phyloP scores from a whole-genome alignment of 345 rosid species.

The Salix arbutifolia region DNA sequence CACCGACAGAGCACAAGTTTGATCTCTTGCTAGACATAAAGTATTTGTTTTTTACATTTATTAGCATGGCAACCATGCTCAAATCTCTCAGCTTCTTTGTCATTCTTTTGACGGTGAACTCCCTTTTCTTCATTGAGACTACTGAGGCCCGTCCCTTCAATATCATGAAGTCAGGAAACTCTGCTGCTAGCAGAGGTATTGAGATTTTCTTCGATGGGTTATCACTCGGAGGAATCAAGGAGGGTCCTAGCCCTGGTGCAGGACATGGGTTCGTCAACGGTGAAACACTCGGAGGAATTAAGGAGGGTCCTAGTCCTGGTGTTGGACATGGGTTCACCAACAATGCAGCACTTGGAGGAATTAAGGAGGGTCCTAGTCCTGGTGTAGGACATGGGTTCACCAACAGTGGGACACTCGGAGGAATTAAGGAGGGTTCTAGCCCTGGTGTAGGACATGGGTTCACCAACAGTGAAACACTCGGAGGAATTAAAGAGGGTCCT shows the following conservation, averaged over 20 bases:
- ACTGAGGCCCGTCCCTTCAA: conserved; percentile 41
- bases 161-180: conserved; percentile 14
- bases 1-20: neutral
- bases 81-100: conserved; percentile 25
- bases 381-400: too few relatives aligned
- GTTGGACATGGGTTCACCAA: neutral
- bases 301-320: neutral
- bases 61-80: conserved; percentile 18
- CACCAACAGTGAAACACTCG: neutral
- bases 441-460: conserved; percentile 11
- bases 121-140: conserved; percentile 21
- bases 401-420: neutral
- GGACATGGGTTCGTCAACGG: too few relatives aligned
- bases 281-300: too few relatives aligned
- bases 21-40: neutral
- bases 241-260: too few relatives aligned
- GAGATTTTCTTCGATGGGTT: conserved; percentile 36
- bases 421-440: conserved; percentile 24
- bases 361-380: too few relatives aligned
- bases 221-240: conserved; percentile 41
- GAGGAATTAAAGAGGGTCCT: conserved; percentile 15
- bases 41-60: neutral
- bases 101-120: conserved; percentile 13
- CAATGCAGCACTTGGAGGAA: neutral
- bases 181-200: conserved; percentile 11